Evolutionary conservation across 768 basidiomycete genomes (phyloP).

Genomic region (Chalciporus piperatus): DNA sequence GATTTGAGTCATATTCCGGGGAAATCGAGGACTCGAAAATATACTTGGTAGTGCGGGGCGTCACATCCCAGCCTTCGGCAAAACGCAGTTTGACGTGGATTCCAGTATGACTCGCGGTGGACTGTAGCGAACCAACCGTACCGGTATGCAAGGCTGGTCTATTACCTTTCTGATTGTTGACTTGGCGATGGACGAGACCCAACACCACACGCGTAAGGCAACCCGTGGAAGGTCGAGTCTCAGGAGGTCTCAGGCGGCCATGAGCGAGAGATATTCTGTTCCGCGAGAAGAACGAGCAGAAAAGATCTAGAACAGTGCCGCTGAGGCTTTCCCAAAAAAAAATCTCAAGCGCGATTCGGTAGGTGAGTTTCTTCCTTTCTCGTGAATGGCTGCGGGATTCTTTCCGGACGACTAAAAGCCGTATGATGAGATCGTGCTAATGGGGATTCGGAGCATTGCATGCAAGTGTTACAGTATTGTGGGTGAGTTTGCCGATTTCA

Average conservation of each 20-base stretch:
- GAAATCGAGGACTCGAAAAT: conserved; percentile 7
- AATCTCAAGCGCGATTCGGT: conserved; percentile 26
- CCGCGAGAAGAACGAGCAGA: conserved; percentile 21
- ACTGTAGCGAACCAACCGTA: neutral
- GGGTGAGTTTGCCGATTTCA: conserved; percentile 23
- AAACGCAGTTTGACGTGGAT: conserved; percentile 17
- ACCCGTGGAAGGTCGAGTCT: neutral
- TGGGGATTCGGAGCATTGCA: conserved; percentile 24
- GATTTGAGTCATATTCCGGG: conserved; percentile 9
- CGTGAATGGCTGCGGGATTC: conserved; percentile 19
- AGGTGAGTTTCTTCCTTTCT: conserved; percentile 15
- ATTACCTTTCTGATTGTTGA: conserved; percentile 24
- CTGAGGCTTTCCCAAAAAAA: conserved; percentile 6
- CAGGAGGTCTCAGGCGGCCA: no score
- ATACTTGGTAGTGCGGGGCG: conserved; percentile 9
- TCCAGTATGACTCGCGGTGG: conserved; percentile 13
- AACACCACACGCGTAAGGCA: conserved; percentile 19
- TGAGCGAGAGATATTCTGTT: conserved; percentile 15
- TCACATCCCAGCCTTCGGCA: conserved; percentile 16
- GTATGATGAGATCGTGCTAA: conserved; percentile 23
- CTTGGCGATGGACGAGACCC: conserved; percentile 25
- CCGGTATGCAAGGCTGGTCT: conserved; percentile 8
- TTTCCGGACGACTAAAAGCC: conserved; percentile 14
- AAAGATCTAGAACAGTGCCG: conserved; percentile 17
- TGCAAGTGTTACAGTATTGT: neutral